Evolutionary conservation across 371 early-diverging fungal species (phyloP), one percentile per base, ranked within the genome.

Genomic region (Homolaphlyctis polyrhiza): DNA sequence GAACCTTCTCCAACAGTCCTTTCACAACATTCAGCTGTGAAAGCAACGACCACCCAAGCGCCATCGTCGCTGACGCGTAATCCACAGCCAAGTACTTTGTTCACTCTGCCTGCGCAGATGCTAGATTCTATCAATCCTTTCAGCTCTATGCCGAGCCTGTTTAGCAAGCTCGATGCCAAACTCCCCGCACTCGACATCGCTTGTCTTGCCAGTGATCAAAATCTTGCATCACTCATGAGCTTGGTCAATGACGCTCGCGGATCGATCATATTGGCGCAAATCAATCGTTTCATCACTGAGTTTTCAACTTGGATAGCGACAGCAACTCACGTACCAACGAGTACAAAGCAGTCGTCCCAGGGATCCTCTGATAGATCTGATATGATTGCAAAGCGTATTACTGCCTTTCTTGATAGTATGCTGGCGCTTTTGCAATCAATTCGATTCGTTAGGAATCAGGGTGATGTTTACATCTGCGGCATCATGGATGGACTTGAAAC

Each of bases 51-150:
- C 39, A 18, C 18, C 11, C 18, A 8, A 39, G 11, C 39, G 39
- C 39, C 39, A 39, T 39, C 39, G 39, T 18, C 39, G 39, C 18
- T 18, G 8, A 18, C 18, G 18, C 39, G 39, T 8, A 8, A 8
- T 11, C 18, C 39, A 18, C 39, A 39, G 39, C 39, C 39, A 51
- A 14, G 14, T 14, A 51, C 52, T 8, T 14, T 51, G 52, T 21
- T 51, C 32, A 14, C 52, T 14, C 32, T 51, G 25, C 52, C 52
- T 8, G 6, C 28, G 25, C 52, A 51, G 25, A 27, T 51, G 25
- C 52, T 51, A 14, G 52, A 51, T 27, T 14, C 25, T 27, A 51
- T 51, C 52, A 51, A 51, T 27, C 52, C 52, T 11, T 32, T 51
- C 32, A 25, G 8, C 8, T 8, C 32, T 6, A 6, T 51, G 8